Evolutionary conservation across 2,329 filamentous ascomycete genomes (phyloP).

Genomic region (Fusarium ramigenum): DNA sequence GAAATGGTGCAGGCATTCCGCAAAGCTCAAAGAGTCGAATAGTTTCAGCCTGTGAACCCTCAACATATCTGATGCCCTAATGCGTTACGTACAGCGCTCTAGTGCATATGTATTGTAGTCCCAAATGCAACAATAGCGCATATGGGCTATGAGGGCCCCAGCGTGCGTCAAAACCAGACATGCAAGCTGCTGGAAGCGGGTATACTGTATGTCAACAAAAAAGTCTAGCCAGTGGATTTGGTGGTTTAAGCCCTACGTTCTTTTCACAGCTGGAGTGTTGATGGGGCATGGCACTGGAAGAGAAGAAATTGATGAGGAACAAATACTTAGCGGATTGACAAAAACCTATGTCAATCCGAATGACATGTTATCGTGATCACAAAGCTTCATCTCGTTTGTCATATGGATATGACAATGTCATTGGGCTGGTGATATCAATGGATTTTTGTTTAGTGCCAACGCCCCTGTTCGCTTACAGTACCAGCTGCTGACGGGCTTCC

Average conservation of each 20-base stretch:
- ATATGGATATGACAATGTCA: background rate
- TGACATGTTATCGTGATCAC: background rate
- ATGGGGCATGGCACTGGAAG: background rate
- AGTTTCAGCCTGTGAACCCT: conserved; percentile 38
- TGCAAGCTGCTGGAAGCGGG: conserved; percentile 38
- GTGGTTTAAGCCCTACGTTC: background rate
- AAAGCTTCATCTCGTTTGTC: background rate
- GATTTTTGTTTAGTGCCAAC: conserved; percentile 1
- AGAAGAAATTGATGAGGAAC: background rate
- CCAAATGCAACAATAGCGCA: conserved; percentile 24
- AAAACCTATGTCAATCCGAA: background rate
- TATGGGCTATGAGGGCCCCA: conserved; percentile 21
- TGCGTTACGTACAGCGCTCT: conserved; percentile 28
- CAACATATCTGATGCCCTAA: conserved; percentile 34
- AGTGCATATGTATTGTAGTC: conserved; percentile 20
- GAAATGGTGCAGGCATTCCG: conserved; percentile 27
- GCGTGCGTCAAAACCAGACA: conserved; percentile 19
- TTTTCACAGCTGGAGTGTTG: background rate
- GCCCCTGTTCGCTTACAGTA: background rate
- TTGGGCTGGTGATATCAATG: conserved; percentile 1
- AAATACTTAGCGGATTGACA: background rate
- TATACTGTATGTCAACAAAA: conserved; percentile 1
- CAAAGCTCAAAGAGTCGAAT: conserved; percentile 23
- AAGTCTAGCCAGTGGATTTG: conserved; percentile 7
- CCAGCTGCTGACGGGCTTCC: background rate